Base-by-base conservation (phyloP, 2,329 filamentous ascomycete species). In the Nigrospora osmanthi region DNA sequence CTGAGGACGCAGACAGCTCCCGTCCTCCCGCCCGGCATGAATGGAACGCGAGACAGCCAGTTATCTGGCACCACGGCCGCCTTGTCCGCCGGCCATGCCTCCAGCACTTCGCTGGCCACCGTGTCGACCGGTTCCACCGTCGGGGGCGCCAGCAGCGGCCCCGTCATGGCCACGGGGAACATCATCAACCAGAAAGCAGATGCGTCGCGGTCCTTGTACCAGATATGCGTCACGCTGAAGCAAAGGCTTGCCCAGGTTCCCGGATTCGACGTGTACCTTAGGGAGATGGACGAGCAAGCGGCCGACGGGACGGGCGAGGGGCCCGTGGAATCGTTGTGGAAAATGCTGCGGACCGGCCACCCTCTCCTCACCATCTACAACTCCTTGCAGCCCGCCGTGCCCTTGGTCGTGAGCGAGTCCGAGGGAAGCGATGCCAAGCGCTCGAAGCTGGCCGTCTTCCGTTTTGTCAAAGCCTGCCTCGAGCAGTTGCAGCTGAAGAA, bases 101-200 rank as follows among this genome's bases (percentile, higher is more conserved):
- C 73, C 14, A 72, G 70, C 33, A 69, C 73, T 38, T 80, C 76
- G 13, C 61, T 80, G 38, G 67, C 63, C 49, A 73, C 75, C 3
- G 62, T 79, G 40, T 60, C 66, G 38, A 74, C 64, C 54, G 59
- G 66, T 12, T 57, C 67, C 28, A 74, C 73, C 31, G 54, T 68
- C 28, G 34, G 33, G 13, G 33, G 40, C 48, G 34, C n/a, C n/a
- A n/a, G 28, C n/a, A 30, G 40, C 48, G 81, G 81, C 38, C 79
- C 79, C 48, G 78, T 90, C 49, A 71, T 88, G 57, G 86, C 89
- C 49, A 89, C 86, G 48, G 79, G 87, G 64, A 96, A 95, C 66
- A 95, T 98, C 64, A 95, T 98, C 74, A 98, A 98, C 69, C 87
- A 91, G 66, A 87, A 88, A 63, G 93, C 90, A 62, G 90, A 95